Evolutionary conservation across 2,329 filamentous ascomycete genomes (phyloP), one percentile per base, ranked within the genome.

Genomic region (Hypoxylon sp.): DNA sequence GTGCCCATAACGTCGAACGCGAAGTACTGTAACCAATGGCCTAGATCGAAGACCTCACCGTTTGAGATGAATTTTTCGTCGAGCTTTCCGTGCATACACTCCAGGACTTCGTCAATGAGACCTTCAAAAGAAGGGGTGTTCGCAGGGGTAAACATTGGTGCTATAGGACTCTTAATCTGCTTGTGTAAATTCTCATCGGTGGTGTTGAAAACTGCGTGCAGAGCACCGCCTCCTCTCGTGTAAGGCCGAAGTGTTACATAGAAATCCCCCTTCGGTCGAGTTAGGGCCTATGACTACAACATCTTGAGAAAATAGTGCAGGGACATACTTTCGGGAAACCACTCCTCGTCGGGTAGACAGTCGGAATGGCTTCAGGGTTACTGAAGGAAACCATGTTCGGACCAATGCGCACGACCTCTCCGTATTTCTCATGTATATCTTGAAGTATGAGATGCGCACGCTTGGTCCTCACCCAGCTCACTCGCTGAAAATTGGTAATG

Each of bases 191-290:
- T 55, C 53, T 79, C 77, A 51, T 80, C 74, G 11, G 69, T 73
- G 1, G 78, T 76, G 17, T 73, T 75, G 70, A 81, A 81, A 1
- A 81, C 64, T 2, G 63, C 74, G 0, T 71, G 73, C 1, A 78
- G 17, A 1, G 68, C 33, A 20, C 61, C 61, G 2, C 71, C 58
- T 7, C 67, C 61, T 7, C 54, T 70, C 6, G 71, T 71, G 48
- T 77, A 77, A 5, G 76, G 73, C 35, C 49, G 46, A 3, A 77
- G 62, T 1, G 75, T 68, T 6, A 61, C 62, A 46, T 79, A 79
- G 54, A 80, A 78, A 35, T 77, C 68, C 14, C 71, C 51, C 72
- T 74, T 44, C 10, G 33, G 20, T 22, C 25, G 40, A 44, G 11
- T 55, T 13, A 55, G 51, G 3, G 7, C 17, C 7, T 33, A 8